Conservation (phyloP, 202 grass and related monocot genomes). For the Elaeis oleifera region DNA sequence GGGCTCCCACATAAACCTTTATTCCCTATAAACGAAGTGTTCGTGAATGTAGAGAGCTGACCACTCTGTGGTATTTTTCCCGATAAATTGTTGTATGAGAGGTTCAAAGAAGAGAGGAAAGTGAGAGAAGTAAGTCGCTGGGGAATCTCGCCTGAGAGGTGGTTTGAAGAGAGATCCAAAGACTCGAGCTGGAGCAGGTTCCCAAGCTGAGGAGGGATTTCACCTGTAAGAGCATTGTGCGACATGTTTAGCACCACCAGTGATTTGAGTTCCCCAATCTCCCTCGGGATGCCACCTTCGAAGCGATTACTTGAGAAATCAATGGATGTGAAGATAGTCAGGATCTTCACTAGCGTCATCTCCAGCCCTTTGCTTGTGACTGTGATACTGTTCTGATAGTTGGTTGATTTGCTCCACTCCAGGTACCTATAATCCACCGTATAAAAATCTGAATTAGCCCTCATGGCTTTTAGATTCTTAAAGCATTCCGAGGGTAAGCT, state of each 20-base stretch:
- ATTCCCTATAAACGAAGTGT: conserved; percentile 32
- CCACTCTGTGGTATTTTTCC: conserved; percentile 3
- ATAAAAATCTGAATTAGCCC: not conserved
- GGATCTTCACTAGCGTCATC: conserved; percentile 5
- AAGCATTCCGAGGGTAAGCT: conserved; percentile 20
- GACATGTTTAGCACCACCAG: conserved; percentile 1
- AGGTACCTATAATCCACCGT: conserved; percentile 1
- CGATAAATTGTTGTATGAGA: conserved; percentile 21
- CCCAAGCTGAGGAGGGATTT: conserved; percentile 36
- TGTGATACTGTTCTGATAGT: conserved; percentile 21
- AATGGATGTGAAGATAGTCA: conserved; percentile 25
- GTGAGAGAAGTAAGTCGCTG: conserved; percentile 30
- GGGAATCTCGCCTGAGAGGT: conserved; percentile 45
- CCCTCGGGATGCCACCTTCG: conserved; percentile 30
- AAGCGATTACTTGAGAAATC: conserved; percentile 48
- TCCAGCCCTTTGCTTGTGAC: conserved; percentile 31
- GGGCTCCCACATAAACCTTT: conserved; percentile 30
- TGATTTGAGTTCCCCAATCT: conserved; percentile 26
- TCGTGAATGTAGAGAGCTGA: conserved; percentile 41
- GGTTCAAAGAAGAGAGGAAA: not conserved
- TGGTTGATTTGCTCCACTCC: not conserved
- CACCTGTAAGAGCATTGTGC: conserved; percentile 9
- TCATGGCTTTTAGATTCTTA: conserved; percentile 23
- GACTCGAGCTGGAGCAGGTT: conserved; percentile 37
- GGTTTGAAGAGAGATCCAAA: conserved; percentile 45